These are phyloP conservation scores for Fraxinus xanthoxyloides DNA, from an alignment of 305 asterid species.

Conservation along the genomic window DNA sequence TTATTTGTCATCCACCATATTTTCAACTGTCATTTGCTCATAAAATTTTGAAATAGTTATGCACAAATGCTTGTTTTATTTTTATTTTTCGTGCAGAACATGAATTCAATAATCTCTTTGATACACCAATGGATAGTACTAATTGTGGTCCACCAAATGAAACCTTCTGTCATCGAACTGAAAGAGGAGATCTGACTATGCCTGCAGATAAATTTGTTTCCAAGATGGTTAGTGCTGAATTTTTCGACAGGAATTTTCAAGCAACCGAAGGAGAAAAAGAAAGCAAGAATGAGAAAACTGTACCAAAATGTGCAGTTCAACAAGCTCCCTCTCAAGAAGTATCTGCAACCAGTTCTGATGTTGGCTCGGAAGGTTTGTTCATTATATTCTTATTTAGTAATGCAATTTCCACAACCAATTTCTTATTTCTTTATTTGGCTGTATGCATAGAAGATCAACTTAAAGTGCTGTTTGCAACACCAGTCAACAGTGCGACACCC, in stretches of 20 bases:
- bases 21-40: background rate
- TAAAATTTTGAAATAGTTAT: background rate
- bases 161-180: slow-evolving; percentile 28
- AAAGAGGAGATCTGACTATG: slow-evolving; percentile 20
- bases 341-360: slow-evolving; percentile 12
- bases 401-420: background rate
- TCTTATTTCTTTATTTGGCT: slow-evolving; percentile 17
- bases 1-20: slow-evolving; percentile 17
- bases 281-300: slow-evolving; percentile 9
- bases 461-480: slow-evolving; percentile 36
- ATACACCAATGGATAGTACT: slow-evolving; percentile 16
- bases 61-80: background rate
- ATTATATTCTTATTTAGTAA: slow-evolving; percentile 3
- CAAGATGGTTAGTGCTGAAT: slow-evolving; percentile 9
- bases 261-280: slow-evolving; percentile 30
- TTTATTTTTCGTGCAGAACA: slow-evolving; percentile 26
- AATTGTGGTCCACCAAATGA: slow-evolving; percentile 19
- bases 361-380: background rate
- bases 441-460: slow-evolving; percentile 36
- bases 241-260: slow-evolving; percentile 15
- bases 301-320: background rate
- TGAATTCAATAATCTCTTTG: slow-evolving; percentile 31
- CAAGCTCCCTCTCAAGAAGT: slow-evolving; percentile 5
- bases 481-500: slow-evolving; percentile 26
- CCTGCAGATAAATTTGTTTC: slow-evolving; percentile 12